phyloP scores from a whole-genome alignment of 2,329 filamentous ascomycete species.

The Byssochlamys sp. region DNA sequence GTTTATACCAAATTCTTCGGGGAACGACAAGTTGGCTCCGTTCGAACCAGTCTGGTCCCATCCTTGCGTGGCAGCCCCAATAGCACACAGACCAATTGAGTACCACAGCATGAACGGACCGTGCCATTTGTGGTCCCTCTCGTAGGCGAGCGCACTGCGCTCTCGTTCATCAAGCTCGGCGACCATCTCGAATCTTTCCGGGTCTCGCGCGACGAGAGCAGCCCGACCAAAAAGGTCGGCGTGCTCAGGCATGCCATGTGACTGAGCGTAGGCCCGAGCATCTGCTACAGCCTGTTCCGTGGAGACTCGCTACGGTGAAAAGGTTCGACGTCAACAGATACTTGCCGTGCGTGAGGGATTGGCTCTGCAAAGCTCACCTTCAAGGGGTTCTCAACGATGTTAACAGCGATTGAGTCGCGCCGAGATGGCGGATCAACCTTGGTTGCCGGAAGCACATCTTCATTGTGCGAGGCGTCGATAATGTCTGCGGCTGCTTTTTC shows the following conservation, averaged over 20 bases:
- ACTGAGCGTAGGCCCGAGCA: neutral
- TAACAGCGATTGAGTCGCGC: too few relatives aligned
- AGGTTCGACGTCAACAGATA: too few relatives aligned
- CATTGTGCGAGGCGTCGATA: slow-evolving; percentile 2
- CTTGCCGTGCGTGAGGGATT: too few relatives aligned
- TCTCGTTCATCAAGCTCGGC: too few relatives aligned
- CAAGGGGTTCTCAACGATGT: too few relatives aligned
- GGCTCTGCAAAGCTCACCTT: too few relatives aligned
- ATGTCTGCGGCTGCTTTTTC: slow-evolving; percentile 4
- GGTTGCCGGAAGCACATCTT: slow-evolving; percentile 8
- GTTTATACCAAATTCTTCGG: slow-evolving; percentile 19
- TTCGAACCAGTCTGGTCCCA: slow-evolving; percentile 39
- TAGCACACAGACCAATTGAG: slow-evolving; percentile 9
- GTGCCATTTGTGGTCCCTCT: too few relatives aligned
- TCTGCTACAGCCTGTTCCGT: too few relatives aligned
- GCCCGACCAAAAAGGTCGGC: slow-evolving; percentile 27
- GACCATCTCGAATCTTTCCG: slow-evolving; percentile 9
- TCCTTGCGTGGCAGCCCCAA: slow-evolving; percentile 23
- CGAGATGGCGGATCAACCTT: slow-evolving; percentile 1
- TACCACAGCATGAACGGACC: too few relatives aligned
- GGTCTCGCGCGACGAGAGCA: slow-evolving; percentile 27
- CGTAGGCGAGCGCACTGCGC: too few relatives aligned
- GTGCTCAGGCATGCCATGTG: slow-evolving; percentile 26
- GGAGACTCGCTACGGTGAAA: too few relatives aligned
- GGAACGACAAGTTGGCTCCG: slow-evolving; percentile 37